phyloP scores from a whole-genome alignment of 139 green algal species.

The Cymbomonas tetramitiformis region DNA sequence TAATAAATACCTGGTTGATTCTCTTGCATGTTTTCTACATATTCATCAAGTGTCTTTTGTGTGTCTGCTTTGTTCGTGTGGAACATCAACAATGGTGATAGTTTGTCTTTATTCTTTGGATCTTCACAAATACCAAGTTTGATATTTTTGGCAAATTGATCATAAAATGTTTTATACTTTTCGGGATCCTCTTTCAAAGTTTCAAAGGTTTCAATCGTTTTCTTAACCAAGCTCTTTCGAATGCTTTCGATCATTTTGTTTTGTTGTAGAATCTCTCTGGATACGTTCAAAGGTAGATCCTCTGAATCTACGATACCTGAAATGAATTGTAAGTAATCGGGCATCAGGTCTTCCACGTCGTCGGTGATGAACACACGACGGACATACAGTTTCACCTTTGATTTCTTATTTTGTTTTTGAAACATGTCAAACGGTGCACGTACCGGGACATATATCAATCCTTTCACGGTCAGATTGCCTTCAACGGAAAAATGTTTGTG shows the following conservation, averaged over 20 bases:
- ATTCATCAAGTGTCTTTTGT: constrained; percentile 69
- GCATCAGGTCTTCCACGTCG: constrained; percentile 94
- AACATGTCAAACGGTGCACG: constrained; percentile 97
- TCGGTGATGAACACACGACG: constrained; percentile 97
- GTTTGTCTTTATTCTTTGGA: constrained; percentile 42
- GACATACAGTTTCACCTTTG: constrained; percentile 81
- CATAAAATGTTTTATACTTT: constrained; percentile 68
- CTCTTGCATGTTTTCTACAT: constrained; percentile 76
- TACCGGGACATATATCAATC: constrained; percentile 81
- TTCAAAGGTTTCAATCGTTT: constrained; percentile 80
- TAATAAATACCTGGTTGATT: constrained; percentile 87
- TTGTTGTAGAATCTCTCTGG: constrained; percentile 87
- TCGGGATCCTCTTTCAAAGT: constrained; percentile 51
- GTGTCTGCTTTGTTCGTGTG: constrained; percentile 39
- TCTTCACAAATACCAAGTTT: constrained; percentile 90
- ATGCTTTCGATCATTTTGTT: constrained; percentile 74
- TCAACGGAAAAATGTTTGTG: constrained; percentile 58
- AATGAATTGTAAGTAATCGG: constrained; percentile 74
- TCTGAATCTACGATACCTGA: constrained; percentile 87
- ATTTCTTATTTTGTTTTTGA: too few species aligned
- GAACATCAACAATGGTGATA: constrained; percentile 74
- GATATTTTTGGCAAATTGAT: constrained; percentile 73
- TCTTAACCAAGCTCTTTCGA: constrained; percentile 73
- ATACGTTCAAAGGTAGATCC: constrained; percentile 95
- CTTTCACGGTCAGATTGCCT: constrained; percentile 89